phyloP scores from a whole-genome alignment of 2,329 filamentous ascomycete species.

The Colletotrichum acutatum region DNA sequence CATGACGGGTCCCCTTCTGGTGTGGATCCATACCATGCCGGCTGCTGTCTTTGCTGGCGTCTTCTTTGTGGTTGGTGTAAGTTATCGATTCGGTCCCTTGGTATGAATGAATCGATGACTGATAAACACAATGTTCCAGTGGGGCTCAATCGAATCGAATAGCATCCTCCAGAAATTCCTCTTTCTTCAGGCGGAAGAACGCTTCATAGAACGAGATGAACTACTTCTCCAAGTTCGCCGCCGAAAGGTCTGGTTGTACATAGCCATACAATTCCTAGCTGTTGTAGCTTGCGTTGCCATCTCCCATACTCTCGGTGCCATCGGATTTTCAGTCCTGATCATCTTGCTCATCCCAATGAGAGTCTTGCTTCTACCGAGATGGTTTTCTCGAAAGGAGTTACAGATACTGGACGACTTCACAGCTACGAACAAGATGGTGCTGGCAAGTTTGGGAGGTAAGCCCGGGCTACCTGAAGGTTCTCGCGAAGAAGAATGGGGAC shows the following conservation, averaged over 20 bases:
- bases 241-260: slow-evolving; percentile 59
- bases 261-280: slow-evolving; percentile 60
- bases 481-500: slow-evolving; percentile 37
- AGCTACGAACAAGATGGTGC: slow-evolving; percentile 62
- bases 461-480: slow-evolving; percentile 50
- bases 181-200: slow-evolving; percentile 49
- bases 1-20: slow-evolving; percentile 47
- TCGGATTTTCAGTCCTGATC: slow-evolving; percentile 69
- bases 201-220: slow-evolving; percentile 59
- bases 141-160: slow-evolving; percentile 61
- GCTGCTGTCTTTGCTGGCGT: slow-evolving; percentile 64
- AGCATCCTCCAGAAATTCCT: slow-evolving; percentile 61
- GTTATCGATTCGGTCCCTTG: slow-evolving; percentile 37
- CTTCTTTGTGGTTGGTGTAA: slow-evolving; percentile 68
- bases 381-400: slow-evolving; percentile 61
- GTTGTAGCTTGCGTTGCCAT: slow-evolving; percentile 67
- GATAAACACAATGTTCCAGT: slow-evolving; percentile 39
- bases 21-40: slow-evolving; percentile 64
- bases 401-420: slow-evolving; percentile 63
- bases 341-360: slow-evolving; percentile 65
- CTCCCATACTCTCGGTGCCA: slow-evolving; percentile 68
- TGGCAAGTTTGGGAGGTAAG: slow-evolving; percentile 62
- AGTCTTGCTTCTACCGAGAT: slow-evolving; percentile 59
- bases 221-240: slow-evolving; percentile 55
- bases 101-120: background rate